These are phyloP conservation scores for Angomonas ambiguus DNA, from an alignment of 208 protist species.

Conservation along the genomic window DNA sequence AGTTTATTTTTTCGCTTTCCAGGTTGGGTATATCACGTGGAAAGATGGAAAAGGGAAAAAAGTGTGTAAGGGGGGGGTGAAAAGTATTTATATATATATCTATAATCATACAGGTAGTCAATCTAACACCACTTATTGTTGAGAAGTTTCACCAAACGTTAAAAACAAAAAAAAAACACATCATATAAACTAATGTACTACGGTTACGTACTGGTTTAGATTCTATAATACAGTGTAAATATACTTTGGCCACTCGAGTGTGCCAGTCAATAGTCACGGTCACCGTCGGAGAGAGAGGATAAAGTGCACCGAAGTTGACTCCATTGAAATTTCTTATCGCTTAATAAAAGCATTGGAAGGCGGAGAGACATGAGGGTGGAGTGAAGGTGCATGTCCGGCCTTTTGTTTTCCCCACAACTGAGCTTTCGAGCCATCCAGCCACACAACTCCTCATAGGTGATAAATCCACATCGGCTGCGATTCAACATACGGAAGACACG, in stretches of 20 bases:
- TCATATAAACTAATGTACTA: background rate
- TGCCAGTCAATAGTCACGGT: constrained; percentile 45
- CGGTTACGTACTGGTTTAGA: too few species aligned
- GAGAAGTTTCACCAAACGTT: constrained; percentile 3
- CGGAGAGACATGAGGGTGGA: constrained; percentile 72
- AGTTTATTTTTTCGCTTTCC: constrained; percentile 11
- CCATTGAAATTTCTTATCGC: constrained; percentile 63
- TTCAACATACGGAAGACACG: constrained; percentile 82
- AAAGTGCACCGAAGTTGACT: constrained; percentile 34
- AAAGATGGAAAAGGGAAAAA: constrained; percentile 6
- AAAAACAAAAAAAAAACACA: background rate
- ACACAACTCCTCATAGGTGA: constrained; percentile 85
- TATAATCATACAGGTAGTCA: background rate
- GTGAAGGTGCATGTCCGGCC: constrained; percentile 65
- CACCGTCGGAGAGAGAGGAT: constrained; percentile 52
- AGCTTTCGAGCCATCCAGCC: constrained; percentile 81
- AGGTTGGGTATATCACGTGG: background rate
- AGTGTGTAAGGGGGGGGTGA: constrained; percentile 6
- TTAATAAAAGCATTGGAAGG: constrained; percentile 55
- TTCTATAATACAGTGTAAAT: too few species aligned
- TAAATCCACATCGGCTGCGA: constrained; percentile 59
- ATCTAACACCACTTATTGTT: background rate
- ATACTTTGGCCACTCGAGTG: too few species aligned
- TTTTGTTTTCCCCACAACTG: constrained; percentile 53
- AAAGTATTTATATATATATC: constrained; percentile 1